Conservation (phyloP, 31 red algal genomes). For the Bonnemaisonia californica region DNA sequence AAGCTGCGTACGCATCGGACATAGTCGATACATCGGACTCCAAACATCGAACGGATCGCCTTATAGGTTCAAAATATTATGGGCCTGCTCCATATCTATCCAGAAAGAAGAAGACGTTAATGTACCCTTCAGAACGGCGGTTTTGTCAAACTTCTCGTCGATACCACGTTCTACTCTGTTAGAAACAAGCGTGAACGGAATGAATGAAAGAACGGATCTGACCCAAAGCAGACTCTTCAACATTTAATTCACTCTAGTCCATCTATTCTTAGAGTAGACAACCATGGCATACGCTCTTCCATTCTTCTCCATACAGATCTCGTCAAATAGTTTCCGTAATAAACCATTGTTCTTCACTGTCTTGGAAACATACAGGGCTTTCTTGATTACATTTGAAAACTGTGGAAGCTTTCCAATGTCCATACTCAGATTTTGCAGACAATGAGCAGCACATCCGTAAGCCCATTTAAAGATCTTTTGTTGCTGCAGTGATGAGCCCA, state of each 20-base stretch:
- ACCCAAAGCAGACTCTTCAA: background rate
- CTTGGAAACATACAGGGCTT: slow-evolving; percentile 2
- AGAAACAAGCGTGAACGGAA: too few relatives aligned
- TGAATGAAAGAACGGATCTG: too few relatives aligned
- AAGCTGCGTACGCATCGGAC: too few relatives aligned
- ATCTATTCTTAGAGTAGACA: background rate
- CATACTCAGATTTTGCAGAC: slow-evolving; percentile 31
- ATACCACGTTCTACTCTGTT: too few relatives aligned
- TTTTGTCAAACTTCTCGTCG: too few relatives aligned
- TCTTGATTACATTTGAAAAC: slow-evolving; percentile 7
- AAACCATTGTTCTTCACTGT: background rate
- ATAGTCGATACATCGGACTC: too few relatives aligned
- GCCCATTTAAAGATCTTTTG: slow-evolving; percentile 19
- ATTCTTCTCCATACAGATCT: background rate
- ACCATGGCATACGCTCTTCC: background rate
- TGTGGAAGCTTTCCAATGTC: slow-evolving; percentile 10
- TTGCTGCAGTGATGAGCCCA: background rate
- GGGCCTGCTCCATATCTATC: background rate
- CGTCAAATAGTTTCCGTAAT: background rate
- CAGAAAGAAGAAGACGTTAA: background rate
- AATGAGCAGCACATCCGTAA: slow-evolving; percentile 41
- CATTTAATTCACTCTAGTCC: slow-evolving; percentile 4
- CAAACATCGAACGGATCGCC: too few relatives aligned
- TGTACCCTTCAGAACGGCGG: background rate
- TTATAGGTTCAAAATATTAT: too few relatives aligned